phyloP scores from a whole-genome alignment of 192 early-diverging fungal genomes.

The Podila epigama region DNA sequence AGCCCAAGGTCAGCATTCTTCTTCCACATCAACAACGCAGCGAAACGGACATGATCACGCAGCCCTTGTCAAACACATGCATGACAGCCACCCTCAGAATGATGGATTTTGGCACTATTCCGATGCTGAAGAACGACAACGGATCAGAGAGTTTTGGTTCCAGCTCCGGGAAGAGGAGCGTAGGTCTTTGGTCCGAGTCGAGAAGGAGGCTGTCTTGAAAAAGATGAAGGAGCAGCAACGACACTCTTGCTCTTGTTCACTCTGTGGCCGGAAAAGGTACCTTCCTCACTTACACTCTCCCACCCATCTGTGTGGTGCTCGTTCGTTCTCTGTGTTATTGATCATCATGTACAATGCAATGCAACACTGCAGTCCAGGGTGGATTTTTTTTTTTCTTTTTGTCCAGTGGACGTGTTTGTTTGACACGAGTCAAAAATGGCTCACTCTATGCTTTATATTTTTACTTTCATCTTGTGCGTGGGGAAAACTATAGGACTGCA shows the following conservation, averaged over 20 bases:
- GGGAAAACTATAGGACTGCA: slow-evolving; percentile 59
- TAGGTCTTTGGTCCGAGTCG: slow-evolving; percentile 78
- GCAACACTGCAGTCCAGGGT: no score
- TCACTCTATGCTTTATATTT: neutral
- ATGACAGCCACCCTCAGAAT: slow-evolving; percentile 52
- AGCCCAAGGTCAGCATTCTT: slow-evolving; percentile 19
- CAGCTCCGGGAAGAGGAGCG: slow-evolving; percentile 82
- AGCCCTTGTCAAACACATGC: slow-evolving; percentile 29
- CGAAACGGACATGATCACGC: slow-evolving; percentile 34
- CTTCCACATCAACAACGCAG: no score
- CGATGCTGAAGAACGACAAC: slow-evolving; percentile 76
- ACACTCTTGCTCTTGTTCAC: slow-evolving; percentile 83
- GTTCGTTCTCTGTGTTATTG: neutral
- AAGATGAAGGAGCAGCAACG: slow-evolving; percentile 93
- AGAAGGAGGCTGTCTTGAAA: slow-evolving; percentile 85
- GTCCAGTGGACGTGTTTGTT: neutral
- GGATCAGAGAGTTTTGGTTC: slow-evolving; percentile 88
- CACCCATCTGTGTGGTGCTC: neutral
- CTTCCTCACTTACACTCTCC: slow-evolving; percentile 11
- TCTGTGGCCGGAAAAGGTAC: slow-evolving; percentile 84
- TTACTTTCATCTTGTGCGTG: neutral
- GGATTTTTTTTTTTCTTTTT: no score
- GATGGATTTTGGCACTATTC: slow-evolving; percentile 73
- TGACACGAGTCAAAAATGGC: no score
- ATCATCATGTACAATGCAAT: no score